These are phyloP conservation scores for Candida tropicalis DNA, from an alignment of 1,139 yeast genomes.

Conservation along the genomic window DNA sequence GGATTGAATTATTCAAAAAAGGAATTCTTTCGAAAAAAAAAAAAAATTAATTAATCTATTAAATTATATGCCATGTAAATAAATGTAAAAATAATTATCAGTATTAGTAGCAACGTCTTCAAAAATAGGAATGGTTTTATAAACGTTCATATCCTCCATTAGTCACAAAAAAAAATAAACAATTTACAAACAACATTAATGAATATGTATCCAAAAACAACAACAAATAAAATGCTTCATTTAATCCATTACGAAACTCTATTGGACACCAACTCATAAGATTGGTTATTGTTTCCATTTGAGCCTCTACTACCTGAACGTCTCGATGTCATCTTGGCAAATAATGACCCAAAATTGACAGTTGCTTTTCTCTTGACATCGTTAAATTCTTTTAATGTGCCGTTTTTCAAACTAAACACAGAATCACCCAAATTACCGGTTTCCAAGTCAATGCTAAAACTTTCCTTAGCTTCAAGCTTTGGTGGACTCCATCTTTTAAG, in stretches of 20 bases:
- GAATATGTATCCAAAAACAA: too few species aligned
- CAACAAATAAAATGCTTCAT: not conserved
- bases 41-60: constrained; percentile 1
- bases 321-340: constrained; percentile 6
- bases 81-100: not conserved
- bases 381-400: constrained; percentile 35
- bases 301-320: not conserved
- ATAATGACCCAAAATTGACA: constrained; percentile 7
- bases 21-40: too few species aligned
- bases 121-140: not conserved
- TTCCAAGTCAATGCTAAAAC: constrained; percentile 26
- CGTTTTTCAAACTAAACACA: constrained; percentile 33
- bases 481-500: constrained; percentile 66
- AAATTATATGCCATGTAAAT: constrained; percentile 1
- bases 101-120: constrained; percentile 5
- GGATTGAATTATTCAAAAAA: not conserved
- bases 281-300: constrained; percentile 8
- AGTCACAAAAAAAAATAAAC: too few species aligned
- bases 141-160: too few species aligned
- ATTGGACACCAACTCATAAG: constrained; percentile 12
- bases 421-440: constrained; percentile 17
- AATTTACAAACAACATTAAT: too few species aligned
- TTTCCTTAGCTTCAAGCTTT: constrained; percentile 18
- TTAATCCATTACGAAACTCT: constrained; percentile 10
- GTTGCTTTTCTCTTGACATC: constrained; percentile 23